Conservation (phyloP, 345 rosid species). For the Sapria himalayana region DNA sequence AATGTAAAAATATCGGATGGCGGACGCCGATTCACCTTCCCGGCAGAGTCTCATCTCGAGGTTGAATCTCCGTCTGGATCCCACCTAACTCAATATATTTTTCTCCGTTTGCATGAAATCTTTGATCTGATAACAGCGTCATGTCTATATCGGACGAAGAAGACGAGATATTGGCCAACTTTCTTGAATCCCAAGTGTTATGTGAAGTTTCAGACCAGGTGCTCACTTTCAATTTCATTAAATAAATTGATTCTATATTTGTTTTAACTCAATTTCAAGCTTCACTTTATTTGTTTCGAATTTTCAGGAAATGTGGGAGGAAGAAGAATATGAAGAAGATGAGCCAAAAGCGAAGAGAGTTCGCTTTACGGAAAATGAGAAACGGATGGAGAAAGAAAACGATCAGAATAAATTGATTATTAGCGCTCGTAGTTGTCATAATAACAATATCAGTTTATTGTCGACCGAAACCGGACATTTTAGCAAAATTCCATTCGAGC, state of each 20-base stretch:
- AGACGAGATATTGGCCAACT: slow-evolving; percentile 39
- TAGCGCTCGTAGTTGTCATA: neutral
- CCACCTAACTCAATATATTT: no score
- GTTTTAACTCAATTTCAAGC: neutral
- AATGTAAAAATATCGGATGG: no score
- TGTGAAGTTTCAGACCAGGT: slow-evolving; percentile 30
- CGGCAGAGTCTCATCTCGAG: no score
- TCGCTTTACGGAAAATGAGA: slow-evolving; percentile 13
- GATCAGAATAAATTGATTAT: neutral
- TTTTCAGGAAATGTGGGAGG: slow-evolving; percentile 10
- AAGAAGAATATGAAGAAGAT: slow-evolving; percentile 10
- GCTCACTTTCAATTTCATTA: neutral
- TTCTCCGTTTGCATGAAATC: no score
- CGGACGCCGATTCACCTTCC: no score
- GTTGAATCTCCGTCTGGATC: no score
- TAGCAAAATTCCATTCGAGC: slow-evolving; percentile 59
- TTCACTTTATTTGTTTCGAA: slow-evolving; percentile 2
- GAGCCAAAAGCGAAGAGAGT: slow-evolving; percentile 31
- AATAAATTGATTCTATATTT: neutral
- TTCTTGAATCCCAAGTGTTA: slow-evolving; percentile 68
- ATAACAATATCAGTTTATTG: neutral
- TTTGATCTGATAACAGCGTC: no score
- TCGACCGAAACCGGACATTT: slow-evolving; percentile 40
- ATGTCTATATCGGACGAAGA: slow-evolving; percentile 53
- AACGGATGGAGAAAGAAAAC: slow-evolving; percentile 3